These are phyloP conservation scores for Daldinia caldariorum DNA, from an alignment of 495 filamentous ascomycete species.

Conservation along the genomic window DNA sequence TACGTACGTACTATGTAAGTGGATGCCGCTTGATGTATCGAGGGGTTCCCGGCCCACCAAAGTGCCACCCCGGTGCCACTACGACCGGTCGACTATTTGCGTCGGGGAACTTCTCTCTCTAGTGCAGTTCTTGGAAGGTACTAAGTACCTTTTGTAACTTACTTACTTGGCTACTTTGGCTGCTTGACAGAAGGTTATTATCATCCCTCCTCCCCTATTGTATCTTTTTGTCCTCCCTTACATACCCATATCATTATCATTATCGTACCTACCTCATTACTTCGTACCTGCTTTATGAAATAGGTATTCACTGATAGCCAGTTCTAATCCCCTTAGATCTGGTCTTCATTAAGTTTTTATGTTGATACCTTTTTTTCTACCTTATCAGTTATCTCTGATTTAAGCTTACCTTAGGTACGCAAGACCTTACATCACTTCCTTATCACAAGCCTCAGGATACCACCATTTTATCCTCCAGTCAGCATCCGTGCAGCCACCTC, in stretches of 20 bases:
- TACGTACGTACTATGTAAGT: too few relatives aligned
- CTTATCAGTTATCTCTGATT: constrained; percentile 20
- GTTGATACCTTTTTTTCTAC: neutral
- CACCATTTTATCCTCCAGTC: constrained; percentile 4
- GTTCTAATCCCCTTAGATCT: constrained; percentile 6
- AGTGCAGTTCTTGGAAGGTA: constrained; percentile 8
- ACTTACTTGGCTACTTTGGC: constrained; percentile 12
- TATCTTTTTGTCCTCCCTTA: constrained; percentile 20
- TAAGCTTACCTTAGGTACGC: neutral
- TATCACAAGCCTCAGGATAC: constrained; percentile 3
- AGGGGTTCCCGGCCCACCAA: constrained; percentile 40
- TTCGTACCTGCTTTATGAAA: constrained; percentile 12
- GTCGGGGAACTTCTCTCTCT: constrained; percentile 21
- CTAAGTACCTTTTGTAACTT: neutral
- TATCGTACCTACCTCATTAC: constrained; percentile 5
- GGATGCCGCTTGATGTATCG: constrained; percentile 42
- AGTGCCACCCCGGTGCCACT: constrained; percentile 33
- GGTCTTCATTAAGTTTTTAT: neutral
- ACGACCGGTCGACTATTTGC: constrained; percentile 38
- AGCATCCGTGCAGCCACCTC: constrained; percentile 9
- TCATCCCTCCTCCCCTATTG: constrained; percentile 30
- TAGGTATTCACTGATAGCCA: neutral
- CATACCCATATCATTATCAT: constrained; percentile 4
- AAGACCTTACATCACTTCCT: neutral
- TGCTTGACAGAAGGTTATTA: constrained; percentile 27